These are phyloP conservation scores for Talinum fruticosum DNA, from an alignment of 148 eudicot species.

Conservation along the genomic window DNA sequence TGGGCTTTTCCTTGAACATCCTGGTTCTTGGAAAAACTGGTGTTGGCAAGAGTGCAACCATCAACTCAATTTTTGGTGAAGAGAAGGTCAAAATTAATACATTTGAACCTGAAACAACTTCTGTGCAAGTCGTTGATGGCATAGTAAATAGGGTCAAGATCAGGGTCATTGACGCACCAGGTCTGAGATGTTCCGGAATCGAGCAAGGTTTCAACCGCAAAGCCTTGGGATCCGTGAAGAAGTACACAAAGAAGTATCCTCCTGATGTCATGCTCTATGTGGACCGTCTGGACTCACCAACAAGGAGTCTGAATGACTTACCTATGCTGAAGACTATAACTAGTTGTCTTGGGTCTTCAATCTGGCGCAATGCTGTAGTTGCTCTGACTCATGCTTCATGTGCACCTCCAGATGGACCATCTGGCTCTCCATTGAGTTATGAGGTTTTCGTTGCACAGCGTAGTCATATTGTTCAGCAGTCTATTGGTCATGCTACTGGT, in stretches of 20 bases:
- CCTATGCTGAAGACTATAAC: conserved; percentile 75
- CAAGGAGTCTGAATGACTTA: conserved; percentile 86
- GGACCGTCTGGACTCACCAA: conserved; percentile 81
- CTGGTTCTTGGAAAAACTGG: conserved; percentile 88
- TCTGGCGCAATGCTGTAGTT: conserved; percentile 81
- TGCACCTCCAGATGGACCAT: conserved; percentile 98
- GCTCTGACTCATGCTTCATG: conserved; percentile 88
- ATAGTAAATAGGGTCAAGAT: conserved; percentile 70
- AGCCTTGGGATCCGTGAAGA: conserved; percentile 65
- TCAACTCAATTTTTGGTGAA: conserved; percentile 85
- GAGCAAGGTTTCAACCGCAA: conserved; percentile 81
- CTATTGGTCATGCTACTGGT: conserved; percentile 85
- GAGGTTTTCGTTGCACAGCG: conserved; percentile 89
- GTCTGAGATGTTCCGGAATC: conserved; percentile 67
- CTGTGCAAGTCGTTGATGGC: conserved; percentile 64
- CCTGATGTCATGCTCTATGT: conserved; percentile 82
- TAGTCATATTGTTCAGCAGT: conserved; percentile 89
- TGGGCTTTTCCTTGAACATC: conserved; percentile 70
- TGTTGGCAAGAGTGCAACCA: conserved; percentile 95
- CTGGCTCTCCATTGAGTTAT: conserved; percentile 81
- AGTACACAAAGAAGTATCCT: conserved; percentile 65
- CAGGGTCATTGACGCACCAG: conserved; percentile 83
- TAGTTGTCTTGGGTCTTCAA: conserved; percentile 60
- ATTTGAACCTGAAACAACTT: conserved; percentile 60
- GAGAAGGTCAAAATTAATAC: conserved; percentile 72